Base-by-base conservation (phyloP, 2,329 filamentous ascomycete species). In the Exophiala viscosa region DNA sequence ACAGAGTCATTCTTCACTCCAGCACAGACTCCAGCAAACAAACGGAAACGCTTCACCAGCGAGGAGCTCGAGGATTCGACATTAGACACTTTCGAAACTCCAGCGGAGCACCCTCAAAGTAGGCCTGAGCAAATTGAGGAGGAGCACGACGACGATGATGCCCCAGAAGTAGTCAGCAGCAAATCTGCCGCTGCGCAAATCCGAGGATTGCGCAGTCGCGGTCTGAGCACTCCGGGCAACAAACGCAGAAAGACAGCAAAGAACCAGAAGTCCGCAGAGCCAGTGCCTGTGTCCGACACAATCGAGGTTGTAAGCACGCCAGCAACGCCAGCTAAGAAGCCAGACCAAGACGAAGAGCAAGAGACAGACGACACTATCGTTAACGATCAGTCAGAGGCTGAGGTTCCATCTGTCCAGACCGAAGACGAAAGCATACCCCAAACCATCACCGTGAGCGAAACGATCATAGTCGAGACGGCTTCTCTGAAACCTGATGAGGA, bases 161-260 rank as follows among this genome's bases (percentile, higher is more conserved):
- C 52, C 6, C 58, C 55, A n/a, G 58, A 58, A 39, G 36, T 55
- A 10, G 10, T 48, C 17, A 56, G 45, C 41, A 56, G 50, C 20
- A 50, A 39, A 17, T 18, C 17, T 20, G 42, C 54, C 38, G 49
- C 49, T 15, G 35, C 18, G 23, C 45, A 50, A 14, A 41, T 15
- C 17, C 44, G 35, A 10, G 20, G n/a, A n/a, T 2, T 35, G 9
- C 23, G 33, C 3, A 50, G 40, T 23, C 43, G 35, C 14, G 23
- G 39, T 23, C 17, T 34, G 2, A 20, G 40, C 14, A 14, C 18
- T 28, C 6, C 39, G 13, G 34, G 38, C 4, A 41, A 32, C 15
- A 47, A 53, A 15, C 42, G 43, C 14, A 44, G 33, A 17, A 50
- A 34, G 32, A 23, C 28, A 5, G 28, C 23, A 38, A n/a, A 14